Evolutionary conservation across 768 basidiomycete genomes (phyloP), one percentile per base, ranked within the genome.

Genomic region (Heimioporus sp.): DNA sequence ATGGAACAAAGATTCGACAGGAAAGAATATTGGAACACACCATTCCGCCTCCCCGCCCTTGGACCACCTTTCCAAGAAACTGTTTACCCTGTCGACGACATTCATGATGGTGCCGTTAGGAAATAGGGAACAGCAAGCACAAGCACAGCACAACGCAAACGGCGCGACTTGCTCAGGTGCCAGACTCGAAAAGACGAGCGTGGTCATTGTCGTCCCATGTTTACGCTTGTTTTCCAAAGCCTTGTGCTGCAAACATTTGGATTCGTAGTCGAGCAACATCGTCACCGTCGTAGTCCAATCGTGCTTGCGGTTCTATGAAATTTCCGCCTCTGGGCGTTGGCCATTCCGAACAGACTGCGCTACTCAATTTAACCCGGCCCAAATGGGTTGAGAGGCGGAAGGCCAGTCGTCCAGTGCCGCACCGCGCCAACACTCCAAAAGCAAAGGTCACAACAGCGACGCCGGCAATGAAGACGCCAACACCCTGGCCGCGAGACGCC

Each of bases 1-100:
- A 56, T 53, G 58, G 52, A 32, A 11, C 37, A 49, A 59, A 56
- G 43, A 62, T 49, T 48, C 32, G 53, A 61, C 50, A 13, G 57
- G 49, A 57, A 52, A 53, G 52, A 35, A 40, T 43, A 20, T 42
- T 17, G 46, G 41, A 52, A 70, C 73, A 58, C 57, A 85, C 87
- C 85, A 87, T 72, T 84, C 79, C 3, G 72, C 68, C 55, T 83
- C 82, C 28, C 87, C 87, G 48, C 78, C 80, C 54, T 68, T 79
- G 21, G 66, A 68, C 87, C 87, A 89, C 21, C 61, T 74, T 52
- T 69, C 66, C 31, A 88, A 55, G 64, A 72, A 81, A 28, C 61
- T 69, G 53, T 73, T 76, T 39, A 87, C 76, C 50, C 61, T 77
- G 53, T 73, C 73, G 30, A 86, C 74, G 59, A 85, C 76, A 61